phyloP scores from a whole-genome alignment of 805 yeast genomes.

The Teunomyces stri region DNA sequence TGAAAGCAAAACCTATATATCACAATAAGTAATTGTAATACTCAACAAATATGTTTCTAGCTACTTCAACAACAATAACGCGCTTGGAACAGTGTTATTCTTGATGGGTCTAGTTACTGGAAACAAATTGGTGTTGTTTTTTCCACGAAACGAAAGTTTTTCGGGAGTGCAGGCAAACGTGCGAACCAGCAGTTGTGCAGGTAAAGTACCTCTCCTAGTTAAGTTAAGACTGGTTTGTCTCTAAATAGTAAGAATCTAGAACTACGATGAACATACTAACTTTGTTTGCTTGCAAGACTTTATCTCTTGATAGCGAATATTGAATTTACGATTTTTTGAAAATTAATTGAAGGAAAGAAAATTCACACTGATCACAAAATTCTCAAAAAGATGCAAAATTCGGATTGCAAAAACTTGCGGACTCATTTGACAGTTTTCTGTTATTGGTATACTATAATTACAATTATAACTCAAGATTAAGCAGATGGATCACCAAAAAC shows the following conservation, averaged over 20 bases:
- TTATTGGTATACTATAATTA: conserved; percentile 1
- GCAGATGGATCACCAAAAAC: conserved; percentile 28
- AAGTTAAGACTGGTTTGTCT: too few relatives aligned
- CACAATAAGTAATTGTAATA: not conserved
- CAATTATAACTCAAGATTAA: not conserved
- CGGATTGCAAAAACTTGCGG: too few relatives aligned
- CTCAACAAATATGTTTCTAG: not conserved
- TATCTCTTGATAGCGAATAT: too few relatives aligned
- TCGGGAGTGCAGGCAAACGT: not conserved
- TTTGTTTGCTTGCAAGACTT: too few relatives aligned
- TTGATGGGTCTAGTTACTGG: not conserved
- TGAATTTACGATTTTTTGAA: too few relatives aligned
- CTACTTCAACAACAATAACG: not conserved
- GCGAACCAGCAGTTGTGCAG: not conserved
- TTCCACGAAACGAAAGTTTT: not conserved
- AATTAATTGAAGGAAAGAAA: too few relatives aligned
- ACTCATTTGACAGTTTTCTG: not conserved
- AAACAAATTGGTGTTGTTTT: not conserved
- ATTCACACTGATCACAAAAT: too few relatives aligned
- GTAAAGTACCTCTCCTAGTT: too few relatives aligned
- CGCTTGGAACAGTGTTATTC: not conserved
- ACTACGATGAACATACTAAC: too few relatives aligned
- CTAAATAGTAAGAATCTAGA: too few relatives aligned
- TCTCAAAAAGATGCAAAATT: too few relatives aligned
- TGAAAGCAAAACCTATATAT: not conserved